Evolutionary conservation across 495 filamentous ascomycete genomes (phyloP), one percentile per base, ranked within the genome.

Genomic region (Neurospora sp.): DNA sequence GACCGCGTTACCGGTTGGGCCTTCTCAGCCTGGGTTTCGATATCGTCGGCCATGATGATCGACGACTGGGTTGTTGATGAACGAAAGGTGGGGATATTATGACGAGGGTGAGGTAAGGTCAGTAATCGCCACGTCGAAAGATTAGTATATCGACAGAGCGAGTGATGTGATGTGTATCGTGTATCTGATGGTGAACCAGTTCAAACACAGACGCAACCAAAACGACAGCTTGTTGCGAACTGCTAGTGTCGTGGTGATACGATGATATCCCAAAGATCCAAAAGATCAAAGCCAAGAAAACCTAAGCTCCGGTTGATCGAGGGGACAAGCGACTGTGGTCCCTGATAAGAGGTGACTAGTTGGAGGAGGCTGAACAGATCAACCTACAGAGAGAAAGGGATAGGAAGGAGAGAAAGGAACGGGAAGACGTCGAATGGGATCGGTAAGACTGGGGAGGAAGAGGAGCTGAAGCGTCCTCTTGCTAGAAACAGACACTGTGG

Each of bases 1-100:
- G 45, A 41, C 70, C 74, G 72, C 53, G 71, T 73, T 3, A 40
- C 70, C n/a, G 73, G 73, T 12, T 69, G 75, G 31, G 75, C 61
- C 71, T 76, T 76, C 37, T 76, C 75, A 41, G 31, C 73, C 71
- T 76, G 75, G 70, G 71, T 70, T 35, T 76, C 75, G 42, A 76
- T 69, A 75, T 76, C 75, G 22, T 76, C 74, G 41, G 74, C 73
- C 74, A 74, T 75, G 61, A 61, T 61, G 27, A 61, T 35, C 27
- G 53, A 35, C 53, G 53, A 8, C 53, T 61, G 27, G 53, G 27
- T 35, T 61, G 53, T 61, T 61, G 53, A 8, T 61, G 53, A 61
- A 61, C 27, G 12, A 61, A 61, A 35, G 53, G 53, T 61, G 12
- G 53, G 16, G 27, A 35, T 31, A 17, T 31, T 35, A 61, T 27